A percentile compares a stretch with the other conserved stretches of the same genome.
Conservation (phyloP, 257 asterid species). For the Paulownia fortunei region DNA sequence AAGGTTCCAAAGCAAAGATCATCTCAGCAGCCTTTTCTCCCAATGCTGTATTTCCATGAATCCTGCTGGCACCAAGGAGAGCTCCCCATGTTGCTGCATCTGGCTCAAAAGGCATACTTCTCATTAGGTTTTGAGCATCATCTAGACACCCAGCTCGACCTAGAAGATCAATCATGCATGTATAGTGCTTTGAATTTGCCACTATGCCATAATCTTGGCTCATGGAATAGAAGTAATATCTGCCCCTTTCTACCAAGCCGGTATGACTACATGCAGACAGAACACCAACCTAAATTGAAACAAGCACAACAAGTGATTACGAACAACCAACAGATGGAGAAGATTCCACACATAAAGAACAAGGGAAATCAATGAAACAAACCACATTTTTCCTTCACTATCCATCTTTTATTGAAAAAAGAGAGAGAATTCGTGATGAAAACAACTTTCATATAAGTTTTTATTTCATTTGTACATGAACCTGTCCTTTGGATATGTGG, state of each 20-base stretch:
- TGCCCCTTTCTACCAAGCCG: slow-evolving; percentile 83
- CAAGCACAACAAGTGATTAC: slow-evolving; percentile 18
- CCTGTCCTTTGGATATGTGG: background rate
- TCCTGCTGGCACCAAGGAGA: slow-evolving; percentile 96
- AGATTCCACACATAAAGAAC: background rate
- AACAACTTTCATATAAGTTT: background rate
- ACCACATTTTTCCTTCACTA: background rate
- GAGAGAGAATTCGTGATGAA: background rate
- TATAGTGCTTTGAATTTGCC: slow-evolving; percentile 81
- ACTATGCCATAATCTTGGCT: slow-evolving; percentile 65
- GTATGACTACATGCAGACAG: slow-evolving; percentile 89
- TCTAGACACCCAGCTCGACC: slow-evolving; percentile 91
- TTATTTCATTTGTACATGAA: background rate
- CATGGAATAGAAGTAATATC: slow-evolving; percentile 73
- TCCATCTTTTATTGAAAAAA: background rate
- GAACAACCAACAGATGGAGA: background rate
- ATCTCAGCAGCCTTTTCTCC: slow-evolving; percentile 96
- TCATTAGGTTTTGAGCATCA: slow-evolving; percentile 81
- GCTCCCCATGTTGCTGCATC: slow-evolving; percentile 99
- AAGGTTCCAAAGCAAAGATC: slow-evolving; percentile 80
- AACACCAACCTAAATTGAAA: slow-evolving; percentile 69
- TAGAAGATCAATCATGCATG: slow-evolving; percentile 89
- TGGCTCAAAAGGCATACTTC: slow-evolving; percentile 80
- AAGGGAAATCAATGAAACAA: background rate
- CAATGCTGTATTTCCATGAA: slow-evolving; percentile 75